These are phyloP conservation scores for Cylindrotheca fusiformis DNA, from an alignment of 108 stramenopile genomes.

Conservation along the genomic window DNA sequence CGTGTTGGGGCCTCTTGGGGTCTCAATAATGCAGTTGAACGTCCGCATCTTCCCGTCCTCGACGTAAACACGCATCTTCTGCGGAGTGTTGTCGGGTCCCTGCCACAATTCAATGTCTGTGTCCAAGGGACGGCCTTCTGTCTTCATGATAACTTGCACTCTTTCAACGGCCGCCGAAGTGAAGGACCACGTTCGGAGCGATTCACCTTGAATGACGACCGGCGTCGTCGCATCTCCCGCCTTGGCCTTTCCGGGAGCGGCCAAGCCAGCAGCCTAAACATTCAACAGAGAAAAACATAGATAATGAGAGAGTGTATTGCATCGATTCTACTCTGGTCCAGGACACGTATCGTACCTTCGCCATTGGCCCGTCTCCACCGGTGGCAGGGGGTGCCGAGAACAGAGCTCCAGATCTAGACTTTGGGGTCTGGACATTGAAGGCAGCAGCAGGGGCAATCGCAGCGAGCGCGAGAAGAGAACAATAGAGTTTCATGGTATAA, in stretches of 20 bases:
- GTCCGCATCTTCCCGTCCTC: slow-evolving; percentile 78
- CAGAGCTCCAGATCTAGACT: neutral
- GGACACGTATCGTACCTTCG: neutral
- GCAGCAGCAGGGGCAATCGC: neutral
- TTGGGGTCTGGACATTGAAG: slow-evolving; percentile 2
- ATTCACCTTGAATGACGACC: slow-evolving; percentile 69
- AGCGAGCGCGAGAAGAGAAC: slow-evolving; percentile 2
- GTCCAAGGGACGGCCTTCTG: slow-evolving; percentile 73
- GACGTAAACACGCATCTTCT: slow-evolving; percentile 77
- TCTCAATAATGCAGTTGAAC: slow-evolving; percentile 70
- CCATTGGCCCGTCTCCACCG: neutral
- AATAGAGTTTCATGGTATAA: slow-evolving; percentile 9
- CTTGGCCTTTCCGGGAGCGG: neutral
- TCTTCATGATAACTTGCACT: slow-evolving; percentile 66
- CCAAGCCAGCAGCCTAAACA: neutral
- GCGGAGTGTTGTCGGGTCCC: slow-evolving; percentile 79
- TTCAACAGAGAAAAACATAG: neutral
- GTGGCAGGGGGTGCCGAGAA: neutral
- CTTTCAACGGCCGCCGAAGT: slow-evolving; percentile 46
- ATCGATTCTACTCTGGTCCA: neutral
- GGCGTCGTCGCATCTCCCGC: slow-evolving; percentile 42
- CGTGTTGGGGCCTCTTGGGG: slow-evolving; percentile 71
- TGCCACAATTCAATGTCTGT: slow-evolving; percentile 74
- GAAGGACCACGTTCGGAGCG: slow-evolving; percentile 72
- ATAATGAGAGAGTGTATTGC: neutral